A percentile compares a stretch with the other conserved stretches of the same genome.
phyloP scores from a whole-genome alignment of 1,284 basidiomycete genomes.

The Trametes hirsuta region DNA sequence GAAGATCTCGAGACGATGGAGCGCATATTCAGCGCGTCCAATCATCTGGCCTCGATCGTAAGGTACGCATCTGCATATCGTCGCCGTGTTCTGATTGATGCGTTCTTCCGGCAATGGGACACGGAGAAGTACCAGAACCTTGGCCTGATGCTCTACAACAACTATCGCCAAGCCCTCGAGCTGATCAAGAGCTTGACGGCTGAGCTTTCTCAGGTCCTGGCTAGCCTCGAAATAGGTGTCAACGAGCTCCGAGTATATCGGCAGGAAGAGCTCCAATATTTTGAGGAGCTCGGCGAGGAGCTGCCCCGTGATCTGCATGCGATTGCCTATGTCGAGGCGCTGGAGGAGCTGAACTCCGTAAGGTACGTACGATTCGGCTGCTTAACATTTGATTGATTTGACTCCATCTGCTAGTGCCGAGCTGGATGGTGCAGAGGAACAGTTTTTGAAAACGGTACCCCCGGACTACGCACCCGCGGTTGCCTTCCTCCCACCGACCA shows the following conservation, averaged over 20 bases:
- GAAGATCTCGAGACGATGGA: slow-evolving; percentile 39
- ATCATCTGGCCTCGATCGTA: slow-evolving; percentile 30
- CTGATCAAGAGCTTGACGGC: slow-evolving; percentile 23
- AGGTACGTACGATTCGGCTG: not conserved
- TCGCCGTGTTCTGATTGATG: slow-evolving; percentile 30
- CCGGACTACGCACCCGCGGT: not conserved
- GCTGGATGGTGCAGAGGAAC: not conserved
- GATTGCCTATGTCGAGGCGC: slow-evolving; percentile 25
- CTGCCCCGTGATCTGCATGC: slow-evolving; percentile 15
- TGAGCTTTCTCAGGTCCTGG: slow-evolving; percentile 10
- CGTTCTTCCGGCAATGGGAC: slow-evolving; percentile 34
- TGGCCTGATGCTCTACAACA: slow-evolving; percentile 30
- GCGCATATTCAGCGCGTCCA: slow-evolving; percentile 34
- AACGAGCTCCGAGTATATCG: not conserved
- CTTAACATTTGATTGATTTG: not conserved
- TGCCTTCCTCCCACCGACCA: slow-evolving; percentile 1
- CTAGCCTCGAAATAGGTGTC: not conserved
- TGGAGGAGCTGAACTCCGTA: slow-evolving; percentile 8
- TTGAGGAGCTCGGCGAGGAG: slow-evolving; percentile 22
- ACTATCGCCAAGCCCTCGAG: slow-evolving; percentile 30
- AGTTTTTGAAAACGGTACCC: not conserved
- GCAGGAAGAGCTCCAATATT: slow-evolving; percentile 4
- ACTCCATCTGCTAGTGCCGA: not conserved
- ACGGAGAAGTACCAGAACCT: slow-evolving; percentile 32
- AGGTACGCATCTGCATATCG: slow-evolving; percentile 35